Evolutionary conservation across 306 rosid species (phyloP).

Genomic region (Purshia tridentata): DNA sequence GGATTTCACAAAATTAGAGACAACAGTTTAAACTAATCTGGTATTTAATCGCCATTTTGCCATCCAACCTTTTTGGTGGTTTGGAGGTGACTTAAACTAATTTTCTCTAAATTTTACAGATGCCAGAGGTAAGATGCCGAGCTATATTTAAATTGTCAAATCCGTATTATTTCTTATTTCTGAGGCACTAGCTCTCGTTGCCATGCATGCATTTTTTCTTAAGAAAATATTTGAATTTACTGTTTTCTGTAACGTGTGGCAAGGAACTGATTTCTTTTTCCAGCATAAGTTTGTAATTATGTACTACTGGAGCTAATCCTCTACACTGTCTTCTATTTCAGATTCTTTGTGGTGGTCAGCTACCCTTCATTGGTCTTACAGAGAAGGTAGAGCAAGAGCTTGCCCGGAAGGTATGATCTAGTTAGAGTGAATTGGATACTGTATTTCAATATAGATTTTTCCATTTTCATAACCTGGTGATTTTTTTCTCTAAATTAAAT

Average conservation of each 20-base stretch:
- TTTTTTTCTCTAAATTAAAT: constrained; percentile 19
- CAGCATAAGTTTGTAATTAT: neutral
- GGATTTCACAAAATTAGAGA: neutral
- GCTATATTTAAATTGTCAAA: no score
- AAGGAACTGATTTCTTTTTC: neutral
- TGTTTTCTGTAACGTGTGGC: neutral
- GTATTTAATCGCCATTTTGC: no score
- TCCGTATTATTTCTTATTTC: neutral
- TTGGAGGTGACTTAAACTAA: no score
- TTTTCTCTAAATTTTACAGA: no score
- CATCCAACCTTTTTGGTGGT: neutral
- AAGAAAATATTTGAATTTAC: neutral
- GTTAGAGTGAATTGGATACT: constrained; percentile 19
- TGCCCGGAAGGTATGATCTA: constrained; percentile 75
- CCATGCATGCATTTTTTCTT: neutral
- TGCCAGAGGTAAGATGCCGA: no score
- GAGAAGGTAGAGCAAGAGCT: constrained; percentile 99
- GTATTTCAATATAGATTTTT: constrained; percentile 21
- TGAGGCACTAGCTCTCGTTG: neutral
- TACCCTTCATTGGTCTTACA: constrained; percentile 84
- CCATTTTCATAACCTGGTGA: constrained; percentile 12
- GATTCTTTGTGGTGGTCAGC: constrained; percentile 86
- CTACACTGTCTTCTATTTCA: constrained; percentile 27
- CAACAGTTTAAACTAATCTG: neutral
- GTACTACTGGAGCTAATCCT: constrained; percentile 15